These are phyloP conservation scores for Pseudozyma pruni DNA, from an alignment of 1,284 basidiomycete species.

Conservation along the genomic window DNA sequence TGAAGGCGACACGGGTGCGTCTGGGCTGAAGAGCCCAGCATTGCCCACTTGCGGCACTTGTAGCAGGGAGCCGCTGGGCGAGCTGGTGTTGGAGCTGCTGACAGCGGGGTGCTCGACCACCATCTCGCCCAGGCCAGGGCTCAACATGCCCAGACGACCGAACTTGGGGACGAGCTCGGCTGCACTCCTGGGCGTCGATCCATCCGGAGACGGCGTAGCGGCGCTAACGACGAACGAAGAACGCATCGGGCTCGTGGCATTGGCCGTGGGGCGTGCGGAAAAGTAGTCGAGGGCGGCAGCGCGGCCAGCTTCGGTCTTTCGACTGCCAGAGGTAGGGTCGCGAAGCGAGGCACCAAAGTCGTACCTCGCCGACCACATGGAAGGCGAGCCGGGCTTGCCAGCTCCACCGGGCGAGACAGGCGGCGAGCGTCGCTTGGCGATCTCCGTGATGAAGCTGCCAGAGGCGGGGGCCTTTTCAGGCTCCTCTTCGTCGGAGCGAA, in stretches of 20 bases:
- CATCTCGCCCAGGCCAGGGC: conserved; percentile 52
- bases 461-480: conserved; percentile 52
- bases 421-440: conserved; percentile 53
- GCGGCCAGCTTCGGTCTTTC: conserved; percentile 52
- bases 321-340: conserved; percentile 62
- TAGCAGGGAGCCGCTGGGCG: conserved; percentile 35
- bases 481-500: conserved; percentile 70
- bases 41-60: conserved; percentile 29
- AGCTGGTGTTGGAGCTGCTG: conserved; percentile 28
- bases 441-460: conserved; percentile 33
- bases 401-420: conserved; percentile 62
- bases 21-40: neutral
- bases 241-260: conserved; percentile 24
- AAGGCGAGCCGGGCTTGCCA: conserved; percentile 60
- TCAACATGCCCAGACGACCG: conserved; percentile 57
- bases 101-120: conserved; percentile 52
- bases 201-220: conserved; percentile 49
- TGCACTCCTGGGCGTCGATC: conserved; percentile 38
- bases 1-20: conserved; percentile 4
- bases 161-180: conserved; percentile 47
- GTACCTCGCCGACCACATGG: conserved; percentile 68
- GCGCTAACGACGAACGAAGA: conserved; percentile 39
- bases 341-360: conserved; percentile 72
- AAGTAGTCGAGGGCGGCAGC: conserved; percentile 64
- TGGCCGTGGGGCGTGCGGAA: conserved; percentile 46